phyloP scores from a whole-genome alignment of 306 rosid species.

The Castanea mollissima region DNA sequence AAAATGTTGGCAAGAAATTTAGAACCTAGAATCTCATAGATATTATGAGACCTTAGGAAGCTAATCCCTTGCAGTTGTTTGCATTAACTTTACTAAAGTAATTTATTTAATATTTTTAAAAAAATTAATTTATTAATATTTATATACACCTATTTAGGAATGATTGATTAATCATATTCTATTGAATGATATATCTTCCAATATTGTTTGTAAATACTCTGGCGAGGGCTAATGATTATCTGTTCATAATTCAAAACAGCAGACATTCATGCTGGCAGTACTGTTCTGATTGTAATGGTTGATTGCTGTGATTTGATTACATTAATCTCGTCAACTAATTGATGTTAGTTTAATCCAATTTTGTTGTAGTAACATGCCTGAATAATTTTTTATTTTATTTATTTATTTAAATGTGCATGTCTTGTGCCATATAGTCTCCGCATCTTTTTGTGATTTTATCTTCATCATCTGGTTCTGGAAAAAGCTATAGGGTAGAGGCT shows the following conservation, averaged over 20 bases:
- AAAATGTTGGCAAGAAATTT: too few species aligned
- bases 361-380: not conserved
- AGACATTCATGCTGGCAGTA: constrained; percentile 8
- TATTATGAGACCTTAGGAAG: too few species aligned
- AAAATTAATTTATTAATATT: not conserved
- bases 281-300: not conserved
- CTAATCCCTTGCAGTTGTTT: fast-evolving
- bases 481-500: not conserved
- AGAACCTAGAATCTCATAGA: too few species aligned
- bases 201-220: not conserved
- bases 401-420: not conserved
- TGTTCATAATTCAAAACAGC: not conserved
- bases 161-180: not conserved
- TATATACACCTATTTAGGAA: too few species aligned
- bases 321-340: constrained; percentile 20
- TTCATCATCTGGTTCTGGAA: not conserved
- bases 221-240: not conserved
- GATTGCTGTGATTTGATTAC: constrained; percentile 4
- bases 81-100: too few species aligned
- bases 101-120: too few species aligned
- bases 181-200: not conserved
- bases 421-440: not conserved
- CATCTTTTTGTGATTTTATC: not conserved
- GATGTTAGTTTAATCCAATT: not conserved
- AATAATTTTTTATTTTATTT: not conserved